Evolutionary conservation across 2,329 filamentous ascomycete genomes (phyloP), one percentile per base, ranked within the genome.

Genomic region (Whalleya microplaca): DNA sequence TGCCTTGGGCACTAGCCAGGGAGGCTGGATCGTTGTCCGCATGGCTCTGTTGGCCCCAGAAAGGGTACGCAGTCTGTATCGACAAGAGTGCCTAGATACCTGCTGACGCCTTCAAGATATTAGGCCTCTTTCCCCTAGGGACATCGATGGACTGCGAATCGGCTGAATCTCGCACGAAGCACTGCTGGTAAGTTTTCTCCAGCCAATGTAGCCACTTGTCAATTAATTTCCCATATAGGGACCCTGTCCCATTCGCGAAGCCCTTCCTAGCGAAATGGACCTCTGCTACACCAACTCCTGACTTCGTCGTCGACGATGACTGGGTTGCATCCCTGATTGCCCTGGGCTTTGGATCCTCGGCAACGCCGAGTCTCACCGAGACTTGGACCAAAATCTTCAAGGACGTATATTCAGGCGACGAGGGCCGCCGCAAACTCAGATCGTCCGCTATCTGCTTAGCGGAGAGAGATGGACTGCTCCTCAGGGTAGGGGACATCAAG

Each of bases 91-190:
- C 4, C 23, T 27, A 27, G 23, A 27, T 27, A 27, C 9, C 23
- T 4, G 23, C 23, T 27, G 23, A 27, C 23, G 9, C 4, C 23
- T 27, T 27, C 4, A 27, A 80, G 78, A 79, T 83, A 40, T 66
- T 75, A 16, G 81, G 81, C 16, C 63, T 83, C 1, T 62, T 83
- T 18, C 73, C 75, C 3, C 70, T 83, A 5, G 80, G 80, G 27
- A 81, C 78, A 3, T 81, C 79, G 0, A 80, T 83, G 78, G 81
- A 83, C 67, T 78, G 73, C 63, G 80, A 84, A 71, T 81, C 80
- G 7, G 63, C 72, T 2, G 72, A 72, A 10, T 77, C 78, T 8
- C 74, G 79, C 2, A 66, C 66, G 21, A 76, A 77, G 43, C 80
- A 80, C 14, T 79, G 78, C 69, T 83, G 80, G 64, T 66, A 53